Evolutionary conservation across 495 filamentous ascomycete genomes (phyloP), one percentile per base, ranked within the genome.

Genomic region (Extremus antarcticus): DNA sequence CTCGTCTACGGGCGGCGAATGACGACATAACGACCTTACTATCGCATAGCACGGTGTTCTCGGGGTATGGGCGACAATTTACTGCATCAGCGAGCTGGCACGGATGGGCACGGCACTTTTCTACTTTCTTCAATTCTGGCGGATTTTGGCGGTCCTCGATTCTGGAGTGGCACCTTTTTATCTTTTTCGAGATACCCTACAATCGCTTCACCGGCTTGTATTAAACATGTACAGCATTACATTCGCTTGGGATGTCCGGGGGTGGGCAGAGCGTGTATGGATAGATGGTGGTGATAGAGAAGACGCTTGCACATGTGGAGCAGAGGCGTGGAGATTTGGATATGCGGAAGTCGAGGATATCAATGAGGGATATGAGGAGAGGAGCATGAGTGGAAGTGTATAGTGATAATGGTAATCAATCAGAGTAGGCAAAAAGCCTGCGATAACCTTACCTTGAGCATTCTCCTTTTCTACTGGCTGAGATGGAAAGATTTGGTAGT

Each of bases 171-270:
- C 21, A 24, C 21, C 21, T 20, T 48, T 19, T 48, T 48, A n/a
- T 25, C 7, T 24, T 25, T 17, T 48, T 35, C 24, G 48, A 51
- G 48, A 51, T 51, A 51, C 48, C 48, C 48, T 11, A 51, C 48
- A 51, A 35, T 51, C 48, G 48, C 48, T 51, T 35, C 15, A 2
- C 3, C 20, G 17, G 41, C 23, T 25, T 48, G 46, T 48, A 48
- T 48, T 48, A 48, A 13, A 23, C 10, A 11, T 48, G 46, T 48
- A 48, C 46, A 48, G 46, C 46, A n/a, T 48, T 48, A 48, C 46
- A 48, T 48, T 48, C 46, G 46, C 46, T 48, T 48, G 46, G 46
- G 46, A 35, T 35, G 29, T 13, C 13, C 29, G 29, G 29, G 29
- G 29, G 7, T 7, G 29, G 29, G 29, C 29, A 13, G 29, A 35